Evolutionary conservation across 805 yeast species (phyloP), one percentile per base, ranked within the genome.

Genomic region (Kazachstania psychrophila): DNA sequence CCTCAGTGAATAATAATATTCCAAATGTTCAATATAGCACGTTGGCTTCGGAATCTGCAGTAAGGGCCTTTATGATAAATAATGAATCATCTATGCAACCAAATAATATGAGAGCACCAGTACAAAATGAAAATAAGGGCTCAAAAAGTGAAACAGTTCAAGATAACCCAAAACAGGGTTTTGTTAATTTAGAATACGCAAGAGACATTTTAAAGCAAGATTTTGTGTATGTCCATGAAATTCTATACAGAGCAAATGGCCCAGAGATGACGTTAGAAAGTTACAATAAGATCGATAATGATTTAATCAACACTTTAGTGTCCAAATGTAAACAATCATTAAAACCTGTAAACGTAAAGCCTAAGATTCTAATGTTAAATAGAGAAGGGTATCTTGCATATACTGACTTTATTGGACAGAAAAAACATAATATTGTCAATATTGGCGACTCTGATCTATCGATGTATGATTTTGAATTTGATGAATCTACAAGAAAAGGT

Each of bases 401-500:
- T 27, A 38, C 34, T 22, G 39, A 42, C 14, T 38, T 39, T 27
- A 28, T 23, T 14, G 18, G 25, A 3, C 13, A 10, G 12, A 31
- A 34, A 4, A 27, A 22, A 17, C 33, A 38, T 18, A 25, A n/a
- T 18, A 48, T 57, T 40, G 52, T 54, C 6, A 51, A 55, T 33
- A 46, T 58, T 12, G 49, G 51, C 3, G 74, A 71, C 46, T 60
- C 64, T 30, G 64, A 73, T 45, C 74, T 81, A 37, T 82, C 83
- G 50, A 76, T 82, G 78, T 82, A 81, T 53, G 89, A 81, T 56
- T 80, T 78, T 56, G 89, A 81, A 53, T 81, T 82, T 56, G 78
- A 76, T 43, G 82, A 75, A 39, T 62, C 58, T 14, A 65, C 65
- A 6, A 65, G 65, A 17, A 69, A 65, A 38, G 92, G 89, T 0